A percentile compares a stretch with the other conserved stretches of the same genome.
Conservation (phyloP, 2,329 filamentous ascomycete species). For the Dendryphion nanum region DNA sequence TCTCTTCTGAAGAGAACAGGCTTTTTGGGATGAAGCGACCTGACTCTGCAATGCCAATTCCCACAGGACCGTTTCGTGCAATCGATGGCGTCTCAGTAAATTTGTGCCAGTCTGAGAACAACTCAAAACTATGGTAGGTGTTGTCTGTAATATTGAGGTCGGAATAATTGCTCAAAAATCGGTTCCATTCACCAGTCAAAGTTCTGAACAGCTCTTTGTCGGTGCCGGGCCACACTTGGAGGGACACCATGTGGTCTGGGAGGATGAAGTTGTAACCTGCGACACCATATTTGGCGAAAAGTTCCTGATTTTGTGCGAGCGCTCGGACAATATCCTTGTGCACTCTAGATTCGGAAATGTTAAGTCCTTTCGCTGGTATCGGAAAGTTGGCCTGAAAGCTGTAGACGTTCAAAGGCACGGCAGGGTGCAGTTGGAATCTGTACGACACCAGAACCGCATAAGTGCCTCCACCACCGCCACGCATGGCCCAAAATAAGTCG, state of each 20-base stretch:
- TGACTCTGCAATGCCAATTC: conserved; percentile 31
- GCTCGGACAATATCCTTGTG: conserved; percentile 31
- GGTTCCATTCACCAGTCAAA: conserved; percentile 28
- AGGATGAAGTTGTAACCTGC: conserved; percentile 38
- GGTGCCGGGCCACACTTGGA: conserved; percentile 29
- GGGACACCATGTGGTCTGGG: conserved; percentile 28
- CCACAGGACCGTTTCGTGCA: conserved; percentile 33
- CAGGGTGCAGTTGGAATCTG: conserved; percentile 35
- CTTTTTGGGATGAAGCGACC: conserved; percentile 32
- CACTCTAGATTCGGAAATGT: conserved; percentile 30
- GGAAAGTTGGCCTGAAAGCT: conserved; percentile 33
- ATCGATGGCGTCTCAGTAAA: conserved; percentile 30
- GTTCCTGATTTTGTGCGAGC: conserved; percentile 29
- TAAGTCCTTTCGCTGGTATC: conserved; percentile 14
- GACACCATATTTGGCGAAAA: conserved; percentile 28
- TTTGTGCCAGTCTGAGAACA: conserved; percentile 30
- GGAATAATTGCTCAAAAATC: conserved; percentile 31
- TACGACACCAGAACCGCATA: conserved; percentile 36
- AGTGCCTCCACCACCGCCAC: conserved; percentile 37
- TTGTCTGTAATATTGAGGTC: conserved; percentile 32
- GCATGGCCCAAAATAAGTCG: conserved; percentile 39
- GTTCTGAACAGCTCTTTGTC: conserved; percentile 23
- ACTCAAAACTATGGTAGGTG: conserved; percentile 29
- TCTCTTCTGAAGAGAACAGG: conserved; percentile 19
- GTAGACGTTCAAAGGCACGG: conserved; percentile 35